phyloP scores from a whole-genome alignment of 768 basidiomycete genomes.

The Mycena olivaceomarginata region DNA sequence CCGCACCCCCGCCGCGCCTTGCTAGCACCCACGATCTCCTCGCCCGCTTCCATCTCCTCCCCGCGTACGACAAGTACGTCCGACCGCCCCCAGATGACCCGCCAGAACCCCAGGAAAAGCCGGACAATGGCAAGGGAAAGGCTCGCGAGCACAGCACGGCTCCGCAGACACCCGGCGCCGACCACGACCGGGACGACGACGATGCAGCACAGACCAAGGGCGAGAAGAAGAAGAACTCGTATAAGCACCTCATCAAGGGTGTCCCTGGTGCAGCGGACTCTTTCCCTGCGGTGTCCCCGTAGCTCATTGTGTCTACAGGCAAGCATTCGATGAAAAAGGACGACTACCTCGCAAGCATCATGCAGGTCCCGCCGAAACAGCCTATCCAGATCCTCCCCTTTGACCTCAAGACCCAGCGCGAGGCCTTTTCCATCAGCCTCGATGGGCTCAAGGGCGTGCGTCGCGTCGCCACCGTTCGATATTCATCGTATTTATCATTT shows the following conservation, averaged over 20 bases:
- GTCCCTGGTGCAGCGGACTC: slow-evolving; percentile 74
- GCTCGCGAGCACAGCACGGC: slow-evolving; percentile 57
- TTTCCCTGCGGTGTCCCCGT: slow-evolving; percentile 6
- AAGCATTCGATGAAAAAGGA: slow-evolving; percentile 91
- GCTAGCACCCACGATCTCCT: slow-evolving; percentile 89
- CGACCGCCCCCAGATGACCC: slow-evolving; percentile 65
- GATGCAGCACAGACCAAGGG: slow-evolving; percentile 73
- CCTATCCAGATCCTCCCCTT: slow-evolving; percentile 77
- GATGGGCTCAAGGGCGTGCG: slow-evolving; percentile 86
- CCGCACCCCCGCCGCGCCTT: slow-evolving; percentile 70
- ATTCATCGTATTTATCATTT: slow-evolving; percentile 25
- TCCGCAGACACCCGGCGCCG: slow-evolving; percentile 57
- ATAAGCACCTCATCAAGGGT: slow-evolving; percentile 86
- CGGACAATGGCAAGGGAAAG: slow-evolving; percentile 71
- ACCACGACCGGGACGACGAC: slow-evolving; percentile 69
- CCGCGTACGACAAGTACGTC: slow-evolving; percentile 90
- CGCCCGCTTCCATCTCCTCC: slow-evolving; percentile 79
- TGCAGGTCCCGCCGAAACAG: slow-evolving; percentile 84
- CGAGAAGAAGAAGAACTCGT: slow-evolving; percentile 85
- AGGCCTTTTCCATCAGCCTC: slow-evolving; percentile 83
- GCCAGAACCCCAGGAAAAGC: slow-evolving; percentile 48
- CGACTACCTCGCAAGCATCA: slow-evolving; percentile 79
- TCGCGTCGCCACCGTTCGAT: slow-evolving; percentile 45
- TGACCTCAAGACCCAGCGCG: slow-evolving; percentile 79
- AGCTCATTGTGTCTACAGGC: slow-evolving; percentile 60